Evolutionary conservation across 2,329 filamentous ascomycete species (phyloP).

Genomic region (Nothopassalora personata): DNA sequence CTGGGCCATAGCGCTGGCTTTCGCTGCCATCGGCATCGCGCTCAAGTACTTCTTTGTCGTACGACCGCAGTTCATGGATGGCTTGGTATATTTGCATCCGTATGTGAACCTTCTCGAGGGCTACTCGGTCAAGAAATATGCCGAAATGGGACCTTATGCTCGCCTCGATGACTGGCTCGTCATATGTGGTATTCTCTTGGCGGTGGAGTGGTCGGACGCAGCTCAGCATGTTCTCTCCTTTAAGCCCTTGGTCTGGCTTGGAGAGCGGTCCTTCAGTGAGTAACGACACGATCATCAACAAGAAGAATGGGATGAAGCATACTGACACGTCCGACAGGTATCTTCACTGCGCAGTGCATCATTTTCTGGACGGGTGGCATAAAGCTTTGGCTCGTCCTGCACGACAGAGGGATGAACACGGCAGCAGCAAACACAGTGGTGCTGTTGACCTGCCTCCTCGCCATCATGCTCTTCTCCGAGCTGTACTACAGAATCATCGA

Average conservation of each 20-base stretch:
- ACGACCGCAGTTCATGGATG: conserved; percentile 23
- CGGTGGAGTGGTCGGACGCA: conserved; percentile 18
- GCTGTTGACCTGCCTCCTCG: conserved; percentile 18
- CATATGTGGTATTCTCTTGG: conserved; percentile 24
- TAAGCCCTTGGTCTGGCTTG: conserved; percentile 22
- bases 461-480: conserved; percentile 20
- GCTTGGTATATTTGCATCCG: conserved; percentile 26
- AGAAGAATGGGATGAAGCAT: no score
- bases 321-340: conserved; percentile 11
- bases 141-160: conserved; percentile 22
- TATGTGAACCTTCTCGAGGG: conserved; percentile 24
- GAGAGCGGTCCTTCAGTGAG: conserved; percentile 29
- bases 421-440: conserved; percentile 25
- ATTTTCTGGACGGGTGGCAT: conserved; percentile 29
- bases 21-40: conserved; percentile 17
- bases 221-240: conserved; percentile 21
- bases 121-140: conserved; percentile 12
- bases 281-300: no score
- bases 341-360: conserved; percentile 27
- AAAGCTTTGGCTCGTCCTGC: conserved; percentile 26
- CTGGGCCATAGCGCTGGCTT: conserved; percentile 12
- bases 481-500: conserved; percentile 25
- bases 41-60: conserved; percentile 27
- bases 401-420: conserved; percentile 9
- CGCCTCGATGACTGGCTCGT: conserved; percentile 29